Evolutionary conservation across 1,284 basidiomycete genomes (phyloP).

Genomic region (Singerocomus inundabilis): DNA sequence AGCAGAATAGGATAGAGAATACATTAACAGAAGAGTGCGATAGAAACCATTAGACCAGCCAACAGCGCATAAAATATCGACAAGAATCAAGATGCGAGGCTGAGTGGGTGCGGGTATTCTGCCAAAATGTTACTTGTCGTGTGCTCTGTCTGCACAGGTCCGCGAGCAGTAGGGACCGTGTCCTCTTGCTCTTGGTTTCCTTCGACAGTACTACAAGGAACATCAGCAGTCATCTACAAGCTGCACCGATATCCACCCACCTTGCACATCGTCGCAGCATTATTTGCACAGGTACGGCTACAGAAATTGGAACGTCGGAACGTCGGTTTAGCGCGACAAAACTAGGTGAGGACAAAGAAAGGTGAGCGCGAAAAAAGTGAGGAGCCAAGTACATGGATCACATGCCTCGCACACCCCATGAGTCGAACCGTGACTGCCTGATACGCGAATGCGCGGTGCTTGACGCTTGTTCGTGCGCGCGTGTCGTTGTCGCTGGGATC

Average conservation of each 20-base stretch:
- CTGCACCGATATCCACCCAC: slow-evolving; percentile 9
- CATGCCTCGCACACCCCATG: slow-evolving; percentile 29
- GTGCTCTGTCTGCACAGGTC: slow-evolving; percentile 20
- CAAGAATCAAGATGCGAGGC: background rate
- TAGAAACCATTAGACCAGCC: slow-evolving; percentile 3
- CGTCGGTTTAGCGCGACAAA: slow-evolving; percentile 54
- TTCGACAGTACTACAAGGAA: slow-evolving; percentile 18
- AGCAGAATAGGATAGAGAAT: background rate
- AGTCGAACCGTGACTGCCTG: slow-evolving; percentile 1
- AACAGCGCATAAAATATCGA: slow-evolving; percentile 1
- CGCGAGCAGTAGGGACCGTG: slow-evolving; percentile 21
- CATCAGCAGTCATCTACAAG: background rate
- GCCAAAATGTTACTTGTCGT: slow-evolving; percentile 9
- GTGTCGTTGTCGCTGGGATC: slow-evolving; percentile 4
- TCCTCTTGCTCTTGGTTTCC: slow-evolving; percentile 11
- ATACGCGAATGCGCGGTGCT: slow-evolving; percentile 10
- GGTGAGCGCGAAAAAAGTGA: background rate
- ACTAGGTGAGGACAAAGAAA: slow-evolving; percentile 32
- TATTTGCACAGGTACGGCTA: slow-evolving; percentile 55
- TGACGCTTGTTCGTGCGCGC: slow-evolving; percentile 8
- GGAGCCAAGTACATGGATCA: background rate
- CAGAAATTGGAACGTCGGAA: slow-evolving; percentile 50
- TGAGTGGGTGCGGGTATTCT: background rate
- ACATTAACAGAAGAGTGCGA: background rate
- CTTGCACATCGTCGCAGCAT: slow-evolving; percentile 37